Base-by-base conservation (phyloP, 169 alveolate genomes). In the Plasmodium yoelii region DNA sequence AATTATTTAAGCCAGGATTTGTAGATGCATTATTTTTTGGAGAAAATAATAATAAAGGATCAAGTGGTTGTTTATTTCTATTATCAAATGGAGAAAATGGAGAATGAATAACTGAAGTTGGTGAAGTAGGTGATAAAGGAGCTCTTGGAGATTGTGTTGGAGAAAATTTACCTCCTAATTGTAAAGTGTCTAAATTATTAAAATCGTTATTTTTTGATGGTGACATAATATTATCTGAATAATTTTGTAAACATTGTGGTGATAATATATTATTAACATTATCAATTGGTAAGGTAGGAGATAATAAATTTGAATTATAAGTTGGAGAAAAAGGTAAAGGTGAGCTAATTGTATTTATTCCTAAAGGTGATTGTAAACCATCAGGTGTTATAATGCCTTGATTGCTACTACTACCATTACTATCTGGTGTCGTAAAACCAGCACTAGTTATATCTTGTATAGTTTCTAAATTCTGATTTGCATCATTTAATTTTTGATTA, bases 111-210 rank as follows among this genome's bases (percentile, higher is more conserved):
- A 75, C 46, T 57, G 90, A 94, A 7, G 96, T 93, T 26, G 98
- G 98, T 26, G 97, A 93, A 46, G 84, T 87, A 18, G 98, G 98
- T 39, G 97, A 90, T 10, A 96, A 93, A 19, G 98, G 98, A 24
- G 97, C 92, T 53, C 84, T 87, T 24, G 98, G 98, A 19, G 97
- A 94, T 22, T 92, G 90, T 0, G 96, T 93, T 24, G 98, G 98
- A 13, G 97, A 94, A 92, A 96, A 95, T 86, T 95, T 95, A 10
- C 98, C 98, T 1, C 98, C 98, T 24, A 95, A 95, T 18, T 96
- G 93, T 87, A 84, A 44, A 18, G 96, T 93, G 60, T 94, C 96
- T 46, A 93, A 88, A 65, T 86, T 70, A 70, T 74, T 71, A 24
- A 86, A 73, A 10, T 68, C 88, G 5, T 1, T 28, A n/a, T 69